Evolutionary conservation across 78 protist genomes (phyloP).

Genomic region (Dictyostelium firmibasis): DNA sequence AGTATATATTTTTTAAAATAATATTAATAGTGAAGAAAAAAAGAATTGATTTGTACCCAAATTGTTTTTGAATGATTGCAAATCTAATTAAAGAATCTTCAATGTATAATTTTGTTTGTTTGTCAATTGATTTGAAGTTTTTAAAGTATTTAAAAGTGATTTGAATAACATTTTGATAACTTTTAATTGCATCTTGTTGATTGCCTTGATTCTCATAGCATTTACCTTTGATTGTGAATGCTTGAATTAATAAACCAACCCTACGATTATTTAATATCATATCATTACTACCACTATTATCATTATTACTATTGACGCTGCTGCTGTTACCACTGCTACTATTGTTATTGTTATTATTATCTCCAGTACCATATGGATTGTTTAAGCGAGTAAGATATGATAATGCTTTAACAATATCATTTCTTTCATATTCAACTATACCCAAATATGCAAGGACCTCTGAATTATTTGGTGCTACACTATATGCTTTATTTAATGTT

Average conservation of each 20-base stretch:
- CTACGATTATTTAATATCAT: constrained; percentile 38
- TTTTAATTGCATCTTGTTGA: neutral
- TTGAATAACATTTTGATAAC: constrained; percentile 34
- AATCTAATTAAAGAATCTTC: constrained; percentile 26
- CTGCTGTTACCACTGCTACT: neutral
- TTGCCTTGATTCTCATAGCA: constrained; percentile 55
- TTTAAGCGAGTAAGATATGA: neutral
- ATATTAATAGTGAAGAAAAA: neutral
- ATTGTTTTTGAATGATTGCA: constrained; percentile 34
- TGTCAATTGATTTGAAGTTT: constrained; percentile 16
- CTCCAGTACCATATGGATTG: constrained; percentile 4
- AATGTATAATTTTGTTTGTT: constrained; percentile 8
- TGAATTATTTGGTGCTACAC: constrained; percentile 27
- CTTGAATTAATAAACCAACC: constrained; percentile 22
- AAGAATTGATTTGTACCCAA: no score
- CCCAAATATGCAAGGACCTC: constrained; percentile 62
- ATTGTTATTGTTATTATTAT: neutral
- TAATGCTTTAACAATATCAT: constrained; percentile 45
- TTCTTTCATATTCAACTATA: constrained; percentile 42
- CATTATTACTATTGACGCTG: neutral
- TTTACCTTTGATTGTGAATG: constrained; percentile 51
- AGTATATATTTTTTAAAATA: neutral
- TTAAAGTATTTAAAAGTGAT: constrained; percentile 39
- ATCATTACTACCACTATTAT: neutral
- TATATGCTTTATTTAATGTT: constrained; percentile 36